These are phyloP conservation scores for Eimeria tenella DNA, from an alignment of 169 alveolate species.

Conservation along the genomic window DNA sequence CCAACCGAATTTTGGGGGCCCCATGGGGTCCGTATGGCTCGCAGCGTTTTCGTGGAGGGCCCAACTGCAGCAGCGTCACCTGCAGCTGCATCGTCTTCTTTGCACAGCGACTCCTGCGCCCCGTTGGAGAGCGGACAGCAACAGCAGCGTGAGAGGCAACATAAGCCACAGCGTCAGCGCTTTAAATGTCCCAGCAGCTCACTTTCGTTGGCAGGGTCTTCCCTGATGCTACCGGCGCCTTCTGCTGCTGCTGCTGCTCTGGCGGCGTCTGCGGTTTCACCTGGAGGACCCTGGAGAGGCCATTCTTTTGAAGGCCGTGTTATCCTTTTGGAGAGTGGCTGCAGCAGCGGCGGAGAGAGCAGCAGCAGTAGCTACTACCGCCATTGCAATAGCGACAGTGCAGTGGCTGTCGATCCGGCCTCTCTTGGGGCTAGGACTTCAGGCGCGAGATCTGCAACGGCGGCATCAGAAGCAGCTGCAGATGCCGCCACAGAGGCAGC, in stretches of 20 bases:
- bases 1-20: neutral
- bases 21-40: neutral
- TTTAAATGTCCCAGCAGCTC: neutral
- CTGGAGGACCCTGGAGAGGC: constrained; percentile 46
- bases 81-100: constrained; percentile 14
- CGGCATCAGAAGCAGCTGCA: neutral
- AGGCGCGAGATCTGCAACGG: neutral
- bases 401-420: neutral
- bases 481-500: neutral
- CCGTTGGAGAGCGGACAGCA: neutral
- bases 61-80: constrained; percentile 3
- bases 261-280: constrained; percentile 16
- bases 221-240: neutral
- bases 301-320: constrained; percentile 5
- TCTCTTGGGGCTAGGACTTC: neutral
- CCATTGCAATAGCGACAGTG: constrained; percentile 13
- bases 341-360: constrained; percentile 1
- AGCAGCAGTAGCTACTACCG: constrained; percentile 17
- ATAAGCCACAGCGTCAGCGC: constrained; percentile 18
- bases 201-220: neutral
- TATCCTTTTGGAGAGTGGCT: neutral
- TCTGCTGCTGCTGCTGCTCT: constrained; percentile 33
- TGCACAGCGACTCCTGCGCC: neutral
- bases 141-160: constrained; percentile 10
- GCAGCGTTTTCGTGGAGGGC: constrained; percentile 53